phyloP scores from a whole-genome alignment of 179 eudicot genomes.

The Beta corolliflora region DNA sequence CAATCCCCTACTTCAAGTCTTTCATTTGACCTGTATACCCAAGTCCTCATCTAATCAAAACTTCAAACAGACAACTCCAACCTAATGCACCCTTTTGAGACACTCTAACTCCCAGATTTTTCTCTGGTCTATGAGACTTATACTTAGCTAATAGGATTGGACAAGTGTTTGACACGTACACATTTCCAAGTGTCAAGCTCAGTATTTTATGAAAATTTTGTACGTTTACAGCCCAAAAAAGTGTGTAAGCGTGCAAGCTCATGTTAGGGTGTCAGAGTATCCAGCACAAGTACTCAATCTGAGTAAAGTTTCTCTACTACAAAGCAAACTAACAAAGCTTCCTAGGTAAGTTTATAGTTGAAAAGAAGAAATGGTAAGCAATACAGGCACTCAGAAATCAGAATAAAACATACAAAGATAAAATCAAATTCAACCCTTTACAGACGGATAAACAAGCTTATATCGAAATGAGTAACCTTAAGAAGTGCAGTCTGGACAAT shows the following conservation, averaged over 20 bases:
- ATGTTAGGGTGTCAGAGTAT: background rate
- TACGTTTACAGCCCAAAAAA: background rate
- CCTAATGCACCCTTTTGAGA: no score
- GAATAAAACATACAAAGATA: background rate
- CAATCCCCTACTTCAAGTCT: no score
- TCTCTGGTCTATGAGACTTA: no score
- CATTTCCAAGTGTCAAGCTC: background rate
- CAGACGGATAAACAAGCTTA: background rate
- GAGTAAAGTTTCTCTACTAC: background rate
- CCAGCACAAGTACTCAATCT: background rate
- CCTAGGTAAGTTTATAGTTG: no score
- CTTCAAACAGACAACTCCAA: no score
- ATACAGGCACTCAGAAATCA: background rate
- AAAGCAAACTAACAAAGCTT: no score
- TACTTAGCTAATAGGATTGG: background rate
- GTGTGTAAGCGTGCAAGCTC: background rate
- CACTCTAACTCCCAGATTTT: no score
- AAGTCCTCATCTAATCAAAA: no score
- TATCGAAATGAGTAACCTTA: constrained; percentile 45
- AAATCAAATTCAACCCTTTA: background rate
- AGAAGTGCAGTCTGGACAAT: constrained; percentile 81
- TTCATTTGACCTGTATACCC: no score
- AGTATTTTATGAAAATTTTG: background rate
- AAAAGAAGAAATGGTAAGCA: background rate
- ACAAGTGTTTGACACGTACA: background rate